phyloP scores from a whole-genome alignment of 1,139 yeast species.

The Pichia sp. region DNA sequence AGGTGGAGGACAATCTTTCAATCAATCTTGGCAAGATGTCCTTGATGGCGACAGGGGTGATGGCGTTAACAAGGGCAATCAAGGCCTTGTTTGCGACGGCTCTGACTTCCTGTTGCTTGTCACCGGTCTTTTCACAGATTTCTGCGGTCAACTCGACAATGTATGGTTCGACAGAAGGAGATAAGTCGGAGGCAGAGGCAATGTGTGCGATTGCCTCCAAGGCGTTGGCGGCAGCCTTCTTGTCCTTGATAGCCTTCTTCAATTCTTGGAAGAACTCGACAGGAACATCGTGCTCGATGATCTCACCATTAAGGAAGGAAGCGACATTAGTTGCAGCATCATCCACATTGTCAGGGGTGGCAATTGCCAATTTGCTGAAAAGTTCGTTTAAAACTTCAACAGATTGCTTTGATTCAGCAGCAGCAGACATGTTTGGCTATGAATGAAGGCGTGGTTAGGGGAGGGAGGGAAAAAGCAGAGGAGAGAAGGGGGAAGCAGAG shows the following conservation, averaged over 20 bases:
- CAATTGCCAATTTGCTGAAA: slow-evolving; percentile 87
- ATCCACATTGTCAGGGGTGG: slow-evolving; percentile 75
- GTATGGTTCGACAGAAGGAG: slow-evolving; percentile 94
- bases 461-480: slow-evolving; percentile 4
- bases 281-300: slow-evolving; percentile 98
- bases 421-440: slow-evolving; percentile 47
- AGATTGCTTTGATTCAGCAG: slow-evolving; percentile 61
- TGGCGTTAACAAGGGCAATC: slow-evolving; percentile 68
- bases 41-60: slow-evolving; percentile 93
- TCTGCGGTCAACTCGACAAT: slow-evolving; percentile 69
- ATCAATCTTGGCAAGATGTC: slow-evolving; percentile 79
- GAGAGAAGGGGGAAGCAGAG: background rate
- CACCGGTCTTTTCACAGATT: slow-evolving; percentile 80
- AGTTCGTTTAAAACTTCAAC: slow-evolving; percentile 88
- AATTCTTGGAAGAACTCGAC: slow-evolving; percentile 77
- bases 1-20: slow-evolving; percentile 62
- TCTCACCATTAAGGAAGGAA: slow-evolving; percentile 91
- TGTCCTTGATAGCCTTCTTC: slow-evolving; percentile 69
- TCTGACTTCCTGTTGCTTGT: slow-evolving; percentile 76
- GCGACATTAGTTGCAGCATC: slow-evolving; percentile 89
- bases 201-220: slow-evolving; percentile 81
- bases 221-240: slow-evolving; percentile 74
- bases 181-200: slow-evolving; percentile 71
- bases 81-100: slow-evolving; percentile 69
- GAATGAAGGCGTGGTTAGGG: slow-evolving; percentile 4